Conservation (phyloP, 805 yeast species). For the Kodamaea kaohsiungensis region DNA sequence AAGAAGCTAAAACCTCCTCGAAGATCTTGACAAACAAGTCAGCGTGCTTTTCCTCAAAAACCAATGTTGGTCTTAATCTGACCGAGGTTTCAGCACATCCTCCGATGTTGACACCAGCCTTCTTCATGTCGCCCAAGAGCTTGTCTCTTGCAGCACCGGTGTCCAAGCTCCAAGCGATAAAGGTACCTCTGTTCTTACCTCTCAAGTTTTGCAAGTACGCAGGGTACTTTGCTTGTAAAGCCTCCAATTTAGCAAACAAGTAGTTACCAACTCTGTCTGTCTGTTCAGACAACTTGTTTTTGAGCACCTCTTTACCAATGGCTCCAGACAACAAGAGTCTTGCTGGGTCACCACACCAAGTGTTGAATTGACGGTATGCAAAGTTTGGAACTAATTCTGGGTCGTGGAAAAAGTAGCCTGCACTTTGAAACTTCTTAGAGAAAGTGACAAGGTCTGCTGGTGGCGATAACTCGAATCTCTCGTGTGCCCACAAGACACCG, state of each 20-base stretch:
- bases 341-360: slow-evolving; percentile 94
- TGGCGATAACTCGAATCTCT: slow-evolving; percentile 72
- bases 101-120: slow-evolving; percentile 74
- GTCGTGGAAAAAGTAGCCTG: slow-evolving; percentile 81
- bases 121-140: slow-evolving; percentile 60
- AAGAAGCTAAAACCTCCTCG: slow-evolving; percentile 39
- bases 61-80: slow-evolving; percentile 78
- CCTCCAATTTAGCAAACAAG: slow-evolving; percentile 57
- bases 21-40: slow-evolving; percentile 55
- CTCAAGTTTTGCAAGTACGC: slow-evolving; percentile 55
- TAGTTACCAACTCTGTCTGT: slow-evolving; percentile 67
- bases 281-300: slow-evolving; percentile 57
- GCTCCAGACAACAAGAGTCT: slow-evolving; percentile 74
- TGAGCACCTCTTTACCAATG: slow-evolving; percentile 63
- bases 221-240: slow-evolving; percentile 57
- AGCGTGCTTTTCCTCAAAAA: slow-evolving; percentile 79
- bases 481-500: slow-evolving; percentile 86
- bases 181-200: slow-evolving; percentile 75
- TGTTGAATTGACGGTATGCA: slow-evolving; percentile 90
- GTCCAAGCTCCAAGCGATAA: slow-evolving; percentile 77
- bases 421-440: slow-evolving; percentile 87
- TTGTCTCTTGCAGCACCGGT: slow-evolving; percentile 56
- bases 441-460: slow-evolving; percentile 85
- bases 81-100: slow-evolving; percentile 81
- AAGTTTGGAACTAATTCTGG: slow-evolving; percentile 69